These are phyloP conservation scores for Paecilomyces sp. DNA, from an alignment of 2,329 filamentous ascomycete species.

Conservation along the genomic window DNA sequence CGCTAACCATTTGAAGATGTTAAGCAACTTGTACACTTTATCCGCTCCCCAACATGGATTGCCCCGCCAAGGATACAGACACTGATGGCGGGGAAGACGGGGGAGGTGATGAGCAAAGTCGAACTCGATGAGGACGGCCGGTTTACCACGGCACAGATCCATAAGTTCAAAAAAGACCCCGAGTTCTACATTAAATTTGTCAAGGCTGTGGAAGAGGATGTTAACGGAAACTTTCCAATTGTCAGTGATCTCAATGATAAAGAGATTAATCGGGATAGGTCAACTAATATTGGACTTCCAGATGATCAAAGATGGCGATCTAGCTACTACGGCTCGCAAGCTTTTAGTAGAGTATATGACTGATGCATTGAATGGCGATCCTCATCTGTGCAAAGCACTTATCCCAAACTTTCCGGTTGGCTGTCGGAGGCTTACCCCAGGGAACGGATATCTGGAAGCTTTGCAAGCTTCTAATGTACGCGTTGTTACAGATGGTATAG, in stretches of 20 bases:
- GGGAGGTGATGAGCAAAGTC: neutral
- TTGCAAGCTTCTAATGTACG: conserved; percentile 11
- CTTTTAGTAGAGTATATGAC: too few species aligned
- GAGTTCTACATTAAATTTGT: conserved; percentile 5
- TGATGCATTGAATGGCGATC: neutral
- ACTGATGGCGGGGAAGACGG: neutral
- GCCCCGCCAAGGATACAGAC: conserved; percentile 2
- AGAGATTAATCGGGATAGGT: too few species aligned
- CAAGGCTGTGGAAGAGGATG: conserved; percentile 6
- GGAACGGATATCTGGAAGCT: conserved; percentile 14
- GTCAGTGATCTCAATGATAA: too few species aligned
- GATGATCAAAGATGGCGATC: neutral
- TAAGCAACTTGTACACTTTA: conserved; percentile 5
- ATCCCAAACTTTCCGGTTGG: conserved; percentile 13
- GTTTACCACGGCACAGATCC: conserved; percentile 1
- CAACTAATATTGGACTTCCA: neutral
- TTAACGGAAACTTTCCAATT: conserved; percentile 4
- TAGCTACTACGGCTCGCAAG: too few species aligned
- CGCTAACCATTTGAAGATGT: neutral
- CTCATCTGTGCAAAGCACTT: neutral
- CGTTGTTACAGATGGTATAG: conserved; percentile 4
- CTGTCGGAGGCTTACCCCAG: conserved; percentile 14
- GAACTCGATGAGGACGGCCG: neutral
- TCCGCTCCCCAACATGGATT: conserved; percentile 11
- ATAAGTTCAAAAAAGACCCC: conserved; percentile 1